Evolutionary conservation across 208 protist species (phyloP).

Genomic region (Acanthamoeba healyi): DNA sequence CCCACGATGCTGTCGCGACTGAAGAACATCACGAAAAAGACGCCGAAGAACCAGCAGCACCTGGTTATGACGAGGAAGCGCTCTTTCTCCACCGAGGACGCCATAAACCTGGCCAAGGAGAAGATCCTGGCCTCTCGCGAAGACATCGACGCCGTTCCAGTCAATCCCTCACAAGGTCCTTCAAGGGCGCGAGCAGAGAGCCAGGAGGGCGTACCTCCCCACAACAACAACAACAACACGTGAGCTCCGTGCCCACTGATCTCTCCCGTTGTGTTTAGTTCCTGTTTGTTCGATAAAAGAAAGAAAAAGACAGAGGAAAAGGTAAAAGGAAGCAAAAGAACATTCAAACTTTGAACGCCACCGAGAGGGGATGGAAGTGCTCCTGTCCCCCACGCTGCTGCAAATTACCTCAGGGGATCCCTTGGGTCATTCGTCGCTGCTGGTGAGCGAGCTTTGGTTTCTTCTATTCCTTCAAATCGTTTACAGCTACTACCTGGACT

Average conservation of each 20-base stretch:
- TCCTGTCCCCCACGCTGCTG: slow-evolving; percentile 16
- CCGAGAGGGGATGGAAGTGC: background rate
- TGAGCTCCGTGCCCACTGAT: too few relatives aligned
- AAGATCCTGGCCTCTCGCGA: slow-evolving; percentile 22
- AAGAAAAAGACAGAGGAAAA: background rate
- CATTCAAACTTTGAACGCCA: background rate
- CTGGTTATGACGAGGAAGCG: slow-evolving; percentile 61
- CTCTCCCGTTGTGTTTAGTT: too few relatives aligned
- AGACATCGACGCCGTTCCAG: background rate
- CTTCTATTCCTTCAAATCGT: slow-evolving; percentile 49
- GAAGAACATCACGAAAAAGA: slow-evolving; percentile 66
- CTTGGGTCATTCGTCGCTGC: background rate
- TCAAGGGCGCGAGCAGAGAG: background rate
- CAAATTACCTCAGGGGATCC: slow-evolving; percentile 5
- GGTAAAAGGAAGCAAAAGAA: background rate
- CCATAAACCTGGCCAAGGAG: slow-evolving; percentile 54
- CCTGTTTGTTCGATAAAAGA: background rate
- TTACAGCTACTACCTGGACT: slow-evolving; percentile 62
- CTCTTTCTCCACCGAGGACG: slow-evolving; percentile 58
- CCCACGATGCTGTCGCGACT: slow-evolving; percentile 51
- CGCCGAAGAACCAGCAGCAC: slow-evolving; percentile 57
- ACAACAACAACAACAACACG: background rate
- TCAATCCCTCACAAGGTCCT: background rate
- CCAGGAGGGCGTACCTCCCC: background rate
- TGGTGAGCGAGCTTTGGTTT: slow-evolving; percentile 42